A percentile compares a stretch with the other conserved stretches of the same genome.
phyloP scores from a whole-genome alignment of 139 green algal genomes.

The Chlorella sp. region DNA sequence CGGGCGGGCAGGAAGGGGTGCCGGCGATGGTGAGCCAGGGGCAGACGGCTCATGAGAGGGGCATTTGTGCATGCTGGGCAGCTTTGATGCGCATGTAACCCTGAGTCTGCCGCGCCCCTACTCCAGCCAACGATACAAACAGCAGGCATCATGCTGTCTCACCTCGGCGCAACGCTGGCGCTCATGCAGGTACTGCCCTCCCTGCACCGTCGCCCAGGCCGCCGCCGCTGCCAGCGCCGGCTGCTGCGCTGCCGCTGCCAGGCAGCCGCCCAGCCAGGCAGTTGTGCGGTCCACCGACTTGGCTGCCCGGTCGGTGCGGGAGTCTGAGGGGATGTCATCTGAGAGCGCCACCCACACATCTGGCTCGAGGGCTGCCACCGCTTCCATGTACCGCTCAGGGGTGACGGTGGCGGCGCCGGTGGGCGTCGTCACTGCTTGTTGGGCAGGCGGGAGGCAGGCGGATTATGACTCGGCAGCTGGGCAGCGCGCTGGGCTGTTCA shows the following conservation, averaged over 20 bases:
- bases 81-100: background rate
- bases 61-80: background rate
- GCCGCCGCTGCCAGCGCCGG: conserved; percentile 16
- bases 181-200: conserved; percentile 39
- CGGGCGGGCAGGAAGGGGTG: background rate
- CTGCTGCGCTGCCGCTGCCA: conserved; percentile 28
- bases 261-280: conserved; percentile 63
- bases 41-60: background rate
- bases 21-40: background rate
- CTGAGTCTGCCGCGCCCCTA: background rate
- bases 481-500: too few species aligned
- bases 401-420: conserved; percentile 37
- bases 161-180: conserved; percentile 45
- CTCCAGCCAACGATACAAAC: background rate
- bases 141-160: background rate
- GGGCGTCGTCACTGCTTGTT: conserved; percentile 43
- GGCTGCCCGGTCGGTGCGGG: conserved; percentile 13
- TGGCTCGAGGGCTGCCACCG: conserved; percentile 56
- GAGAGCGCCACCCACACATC: conserved; percentile 66
- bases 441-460: too few species aligned
- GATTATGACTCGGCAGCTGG: too few species aligned
- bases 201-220: conserved; percentile 31
- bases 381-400: conserved; percentile 60
- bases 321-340: conserved; percentile 64
- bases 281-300: conserved; percentile 41